Evolutionary conservation across 2,329 filamentous ascomycete species (phyloP).

Genomic region (Fusarium lyarnte): DNA sequence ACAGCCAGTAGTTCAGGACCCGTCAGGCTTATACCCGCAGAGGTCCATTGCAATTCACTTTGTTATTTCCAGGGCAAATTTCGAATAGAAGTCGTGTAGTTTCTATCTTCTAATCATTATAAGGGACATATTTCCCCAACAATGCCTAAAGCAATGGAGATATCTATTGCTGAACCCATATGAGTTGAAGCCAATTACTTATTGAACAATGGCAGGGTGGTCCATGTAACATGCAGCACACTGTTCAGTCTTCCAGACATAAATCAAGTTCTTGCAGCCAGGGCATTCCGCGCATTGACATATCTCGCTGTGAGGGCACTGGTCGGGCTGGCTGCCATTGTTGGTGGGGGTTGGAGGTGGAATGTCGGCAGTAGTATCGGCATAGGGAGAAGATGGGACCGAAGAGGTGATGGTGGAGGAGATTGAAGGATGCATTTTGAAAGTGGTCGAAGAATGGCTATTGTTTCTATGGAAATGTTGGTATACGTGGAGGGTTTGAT

Average conservation of each 20-base stretch:
- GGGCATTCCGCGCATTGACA: neutral
- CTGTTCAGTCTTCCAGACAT: neutral
- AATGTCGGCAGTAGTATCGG: neutral
- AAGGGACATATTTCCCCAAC: fast-evolving
- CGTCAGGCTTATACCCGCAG: neutral
- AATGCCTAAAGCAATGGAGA: too few species aligned
- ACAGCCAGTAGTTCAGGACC: too few species aligned
- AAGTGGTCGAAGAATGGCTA: neutral
- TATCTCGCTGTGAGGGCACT: neutral
- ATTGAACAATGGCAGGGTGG: neutral
- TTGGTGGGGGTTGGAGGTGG: neutral
- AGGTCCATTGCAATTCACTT: neutral
- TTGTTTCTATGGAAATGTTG: neutral
- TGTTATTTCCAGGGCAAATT: fast-evolving
- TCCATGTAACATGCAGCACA: neutral
- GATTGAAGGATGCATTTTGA: neutral
- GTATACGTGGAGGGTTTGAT: neutral
- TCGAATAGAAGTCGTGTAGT: too few species aligned
- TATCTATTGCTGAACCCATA: fast-evolving
- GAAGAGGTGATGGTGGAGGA: fast-evolving
- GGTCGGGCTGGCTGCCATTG: neutral
- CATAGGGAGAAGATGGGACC: fast-evolving
- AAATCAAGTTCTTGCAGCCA: neutral
- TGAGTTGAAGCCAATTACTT: fast-evolving
- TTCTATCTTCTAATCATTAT: neutral